phyloP scores from a whole-genome alignment of 2,329 filamentous ascomycete species.

The Chalaropsis thielavioides region DNA sequence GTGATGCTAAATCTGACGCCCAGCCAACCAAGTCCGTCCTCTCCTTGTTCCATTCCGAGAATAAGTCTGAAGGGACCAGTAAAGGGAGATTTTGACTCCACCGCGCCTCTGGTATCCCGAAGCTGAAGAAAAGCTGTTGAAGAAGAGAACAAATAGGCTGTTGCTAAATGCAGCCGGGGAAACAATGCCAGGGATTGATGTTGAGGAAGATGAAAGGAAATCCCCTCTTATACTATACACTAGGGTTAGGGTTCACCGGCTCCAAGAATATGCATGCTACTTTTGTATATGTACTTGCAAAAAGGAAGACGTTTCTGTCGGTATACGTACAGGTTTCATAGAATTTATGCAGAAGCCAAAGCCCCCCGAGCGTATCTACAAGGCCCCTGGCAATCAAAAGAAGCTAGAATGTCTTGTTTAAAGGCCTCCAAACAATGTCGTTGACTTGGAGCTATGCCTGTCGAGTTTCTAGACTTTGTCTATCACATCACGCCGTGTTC shows the following conservation, averaged over 20 bases:
- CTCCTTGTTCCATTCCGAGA: background rate
- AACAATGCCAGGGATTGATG: background rate
- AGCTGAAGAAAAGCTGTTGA: background rate
- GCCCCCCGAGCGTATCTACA: background rate
- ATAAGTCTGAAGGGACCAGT: background rate
- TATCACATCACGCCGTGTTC: background rate
- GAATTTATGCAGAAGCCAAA: constrained; percentile 8
- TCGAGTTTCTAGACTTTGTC: background rate
- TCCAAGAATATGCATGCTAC: no score
- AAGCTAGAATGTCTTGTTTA: no score
- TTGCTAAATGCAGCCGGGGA: background rate
- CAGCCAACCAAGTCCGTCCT: background rate
- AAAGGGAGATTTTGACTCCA: background rate
- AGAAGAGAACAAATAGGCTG: background rate
- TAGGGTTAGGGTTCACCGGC: no score
- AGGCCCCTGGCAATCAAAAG: background rate
- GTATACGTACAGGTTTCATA: constrained; percentile 2
- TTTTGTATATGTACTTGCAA: no score
- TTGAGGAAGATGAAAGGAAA: background rate
- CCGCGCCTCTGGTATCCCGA: background rate
- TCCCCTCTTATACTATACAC: no score
- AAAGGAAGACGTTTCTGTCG: background rate
- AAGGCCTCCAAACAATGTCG: background rate
- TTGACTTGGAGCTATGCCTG: background rate
- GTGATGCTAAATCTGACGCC: background rate